Percentiles rank a stretch among this genome's conserved stretches.
phyloP scores from a whole-genome alignment of 352 stramenopile species.

The Pythium diclinum region DNA sequence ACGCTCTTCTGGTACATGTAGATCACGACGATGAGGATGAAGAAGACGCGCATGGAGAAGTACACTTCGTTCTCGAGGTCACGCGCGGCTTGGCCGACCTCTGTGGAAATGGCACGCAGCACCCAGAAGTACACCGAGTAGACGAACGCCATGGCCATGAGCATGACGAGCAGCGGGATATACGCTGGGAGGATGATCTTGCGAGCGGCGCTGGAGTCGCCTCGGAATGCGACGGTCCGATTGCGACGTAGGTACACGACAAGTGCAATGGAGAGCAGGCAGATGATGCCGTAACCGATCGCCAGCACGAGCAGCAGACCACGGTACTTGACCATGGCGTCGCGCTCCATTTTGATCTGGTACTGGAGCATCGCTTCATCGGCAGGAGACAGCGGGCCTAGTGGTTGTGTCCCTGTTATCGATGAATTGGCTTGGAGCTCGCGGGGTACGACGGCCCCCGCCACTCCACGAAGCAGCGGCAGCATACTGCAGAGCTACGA shows the following conservation, averaged over 20 bases:
- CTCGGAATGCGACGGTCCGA: conserved; percentile 44
- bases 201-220: conserved; percentile 46
- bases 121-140: conserved; percentile 37
- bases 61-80: conserved; percentile 34
- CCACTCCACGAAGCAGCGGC: not conserved
- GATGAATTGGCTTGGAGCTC: conserved; percentile 5
- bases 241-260: conserved; percentile 57
- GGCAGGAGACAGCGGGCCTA: not conserved
- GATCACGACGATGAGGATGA: conserved; percentile 58
- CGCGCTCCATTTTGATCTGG: conserved; percentile 4
- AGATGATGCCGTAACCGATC: conserved; percentile 25
- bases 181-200: conserved; percentile 71
- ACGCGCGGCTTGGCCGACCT: conserved; percentile 26
- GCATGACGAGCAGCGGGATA: conserved; percentile 43
- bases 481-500: not conserved
- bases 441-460: not conserved
- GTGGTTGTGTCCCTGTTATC: not conserved
- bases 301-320: conserved; percentile 19
- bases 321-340: conserved; percentile 16
- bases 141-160: conserved; percentile 11
- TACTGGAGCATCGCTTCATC: conserved; percentile 3
- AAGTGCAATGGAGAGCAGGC: conserved; percentile 13
- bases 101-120: conserved; percentile 29
- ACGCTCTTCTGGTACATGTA: conserved; percentile 67
- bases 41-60: conserved; percentile 54